Conservation (phyloP, 2,329 filamentous ascomycete species). For the Clarireedia sp. region DNA sequence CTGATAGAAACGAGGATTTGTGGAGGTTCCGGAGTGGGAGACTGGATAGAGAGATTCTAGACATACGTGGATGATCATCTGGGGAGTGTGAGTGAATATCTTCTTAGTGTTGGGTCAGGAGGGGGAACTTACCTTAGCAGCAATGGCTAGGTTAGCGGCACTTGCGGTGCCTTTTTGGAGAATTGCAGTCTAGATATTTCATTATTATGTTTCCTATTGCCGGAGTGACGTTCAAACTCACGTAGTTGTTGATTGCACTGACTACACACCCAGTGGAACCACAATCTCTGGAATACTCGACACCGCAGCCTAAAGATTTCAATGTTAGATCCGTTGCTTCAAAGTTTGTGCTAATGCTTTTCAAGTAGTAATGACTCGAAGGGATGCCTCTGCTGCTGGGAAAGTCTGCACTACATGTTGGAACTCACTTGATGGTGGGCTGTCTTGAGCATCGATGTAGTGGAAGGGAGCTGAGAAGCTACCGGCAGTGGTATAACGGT, state of each 20-base stretch:
- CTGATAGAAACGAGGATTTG: conserved; percentile 1
- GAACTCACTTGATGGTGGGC: conserved; percentile 39
- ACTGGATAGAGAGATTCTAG: conserved; percentile 11
- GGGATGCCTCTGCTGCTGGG: neutral
- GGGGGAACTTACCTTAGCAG: conserved; percentile 40
- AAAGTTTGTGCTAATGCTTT: neutral
- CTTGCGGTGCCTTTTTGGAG: conserved; percentile 30
- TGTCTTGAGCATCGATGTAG: conserved; percentile 61
- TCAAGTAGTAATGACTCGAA: neutral
- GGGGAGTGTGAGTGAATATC: conserved; percentile 1
- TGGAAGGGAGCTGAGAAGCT: conserved; percentile 55
- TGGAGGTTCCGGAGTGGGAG: neutral
- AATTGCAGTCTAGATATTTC: conserved; percentile 15
- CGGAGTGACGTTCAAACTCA: conserved; percentile 6
- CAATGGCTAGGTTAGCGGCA: conserved; percentile 43
- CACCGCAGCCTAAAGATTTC: conserved; percentile 36
- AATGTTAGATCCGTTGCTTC: neutral
- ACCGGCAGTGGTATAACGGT: conserved; percentile 54
- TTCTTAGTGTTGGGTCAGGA: neutral
- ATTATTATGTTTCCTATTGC: neutral
- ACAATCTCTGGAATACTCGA: conserved; percentile 54
- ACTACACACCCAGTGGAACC: conserved; percentile 52
- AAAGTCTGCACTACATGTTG: neutral
- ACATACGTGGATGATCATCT: conserved; percentile 30
- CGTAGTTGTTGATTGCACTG: conserved; percentile 30